Evolutionary conservation across 73 alveolate species (phyloP).

Genomic region (Uronychia binucleata): DNA sequence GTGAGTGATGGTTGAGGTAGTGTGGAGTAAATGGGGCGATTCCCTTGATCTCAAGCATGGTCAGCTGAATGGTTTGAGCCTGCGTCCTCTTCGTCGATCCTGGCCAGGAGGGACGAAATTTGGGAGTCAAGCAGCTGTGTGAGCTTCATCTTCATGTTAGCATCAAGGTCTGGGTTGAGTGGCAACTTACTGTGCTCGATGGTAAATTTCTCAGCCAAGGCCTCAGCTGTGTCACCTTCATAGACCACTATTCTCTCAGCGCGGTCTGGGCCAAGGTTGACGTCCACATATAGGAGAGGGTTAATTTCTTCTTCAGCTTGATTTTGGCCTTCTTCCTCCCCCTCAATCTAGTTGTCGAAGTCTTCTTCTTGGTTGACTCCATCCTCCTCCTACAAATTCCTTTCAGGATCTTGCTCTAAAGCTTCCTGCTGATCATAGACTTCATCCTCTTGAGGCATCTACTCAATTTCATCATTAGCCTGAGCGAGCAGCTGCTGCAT

Average conservation of each 20-base stretch:
- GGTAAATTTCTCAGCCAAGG: slow-evolving; percentile 88
- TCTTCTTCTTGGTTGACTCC: neutral
- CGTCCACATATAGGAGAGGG: slow-evolving; percentile 95
- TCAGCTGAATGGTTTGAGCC: neutral
- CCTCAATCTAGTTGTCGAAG: neutral
- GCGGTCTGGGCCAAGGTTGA: slow-evolving; percentile 88
- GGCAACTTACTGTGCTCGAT: slow-evolving; percentile 56
- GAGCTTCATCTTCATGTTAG: slow-evolving; percentile 45
- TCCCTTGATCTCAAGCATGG: too few relatives aligned
- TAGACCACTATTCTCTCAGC: slow-evolving; percentile 90
- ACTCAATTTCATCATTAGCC: neutral
- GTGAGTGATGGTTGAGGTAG: too few relatives aligned
- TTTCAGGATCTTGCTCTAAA: neutral
- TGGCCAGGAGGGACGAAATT: slow-evolving; percentile 3
- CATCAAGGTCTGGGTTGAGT: slow-evolving; percentile 41
- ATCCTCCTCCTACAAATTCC: neutral
- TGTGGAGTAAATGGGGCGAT: too few relatives aligned
- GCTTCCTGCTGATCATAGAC: too few relatives aligned
- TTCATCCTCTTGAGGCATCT: neutral
- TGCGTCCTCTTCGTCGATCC: slow-evolving; percentile 22
- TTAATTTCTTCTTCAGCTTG: slow-evolving; percentile 16
- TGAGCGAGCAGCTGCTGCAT: too few relatives aligned
- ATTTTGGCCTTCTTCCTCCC: neutral
- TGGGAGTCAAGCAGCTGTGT: slow-evolving; percentile 12
- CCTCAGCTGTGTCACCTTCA: slow-evolving; percentile 92